These are phyloP conservation scores for Choricystis sp. DNA, from an alignment of 139 green algal genomes.

Conservation along the genomic window DNA sequence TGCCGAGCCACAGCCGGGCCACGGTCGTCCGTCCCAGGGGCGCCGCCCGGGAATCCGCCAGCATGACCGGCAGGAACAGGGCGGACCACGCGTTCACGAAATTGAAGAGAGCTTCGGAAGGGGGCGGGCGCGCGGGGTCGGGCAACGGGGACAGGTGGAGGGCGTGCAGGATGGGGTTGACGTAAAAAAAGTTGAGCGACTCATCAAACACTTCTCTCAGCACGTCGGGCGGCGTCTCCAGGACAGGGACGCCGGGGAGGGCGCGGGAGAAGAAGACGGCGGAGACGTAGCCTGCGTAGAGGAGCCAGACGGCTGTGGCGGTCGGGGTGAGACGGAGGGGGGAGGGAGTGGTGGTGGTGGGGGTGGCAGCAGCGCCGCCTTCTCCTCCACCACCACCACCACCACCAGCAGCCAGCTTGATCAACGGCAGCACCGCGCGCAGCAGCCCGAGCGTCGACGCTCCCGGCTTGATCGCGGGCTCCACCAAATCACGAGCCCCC, in stretches of 20 bases:
- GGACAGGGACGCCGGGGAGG: conserved; percentile 34
- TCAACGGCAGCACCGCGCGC: conserved; percentile 16
- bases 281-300: conserved; percentile 43
- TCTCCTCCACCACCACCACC: too few relatives aligned
- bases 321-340: conserved; percentile 26
- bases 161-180: conserved; percentile 41
- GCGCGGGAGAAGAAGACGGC: conserved; percentile 32
- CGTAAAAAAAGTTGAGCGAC: conserved; percentile 74
- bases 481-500: conserved; percentile 51
- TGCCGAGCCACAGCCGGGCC: conserved; percentile 30
- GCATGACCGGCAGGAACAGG: conserved; percentile 53
- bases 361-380: too few relatives aligned
- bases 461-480: conserved; percentile 54
- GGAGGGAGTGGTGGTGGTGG: conserved; percentile 31
- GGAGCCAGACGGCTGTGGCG: conserved; percentile 27
- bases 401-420: conserved; percentile 32
- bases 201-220: conserved; percentile 39
- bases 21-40: conserved; percentile 33
- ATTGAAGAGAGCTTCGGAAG: conserved; percentile 63
- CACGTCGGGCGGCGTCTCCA: conserved; percentile 16
- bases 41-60: conserved; percentile 30
- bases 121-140: conserved; percentile 14
- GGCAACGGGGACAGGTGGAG: conserved; percentile 30
- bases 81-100: conserved; percentile 52
- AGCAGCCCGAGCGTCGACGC: conserved; percentile 30